These are phyloP conservation scores for Penicillium macrosclerotiorum DNA, from an alignment of 495 filamentous ascomycete genomes.

Conservation along the genomic window DNA sequence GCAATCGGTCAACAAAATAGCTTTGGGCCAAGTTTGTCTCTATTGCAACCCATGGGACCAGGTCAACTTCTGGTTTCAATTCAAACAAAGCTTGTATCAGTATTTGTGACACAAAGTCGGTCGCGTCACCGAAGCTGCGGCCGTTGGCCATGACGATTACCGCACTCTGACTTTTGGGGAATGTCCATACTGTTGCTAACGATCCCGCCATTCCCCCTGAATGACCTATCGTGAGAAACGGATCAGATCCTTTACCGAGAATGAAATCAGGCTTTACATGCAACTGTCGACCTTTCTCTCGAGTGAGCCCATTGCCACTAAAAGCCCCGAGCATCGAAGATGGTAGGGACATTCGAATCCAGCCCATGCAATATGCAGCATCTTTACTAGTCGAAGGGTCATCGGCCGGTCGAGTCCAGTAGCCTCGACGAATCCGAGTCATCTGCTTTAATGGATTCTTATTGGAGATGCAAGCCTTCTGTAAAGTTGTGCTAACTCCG, in stretches of 20 bases:
- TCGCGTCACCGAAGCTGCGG: slow-evolving; percentile 14
- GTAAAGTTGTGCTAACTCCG: not conserved
- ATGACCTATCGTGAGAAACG: slow-evolving; percentile 9
- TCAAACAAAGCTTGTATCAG: slow-evolving; percentile 19
- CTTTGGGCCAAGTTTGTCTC: too few species aligned
- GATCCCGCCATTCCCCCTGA: slow-evolving; percentile 11
- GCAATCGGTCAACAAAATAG: too few species aligned
- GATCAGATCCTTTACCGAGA: slow-evolving; percentile 9
- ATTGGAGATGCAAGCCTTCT: not conserved
- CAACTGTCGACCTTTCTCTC: not conserved
- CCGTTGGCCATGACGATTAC: slow-evolving; percentile 16
- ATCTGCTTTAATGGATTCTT: slow-evolving; percentile 19
- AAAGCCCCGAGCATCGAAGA: slow-evolving; percentile 11
- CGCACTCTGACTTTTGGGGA: slow-evolving; percentile 16
- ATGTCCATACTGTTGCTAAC: slow-evolving; percentile 12
- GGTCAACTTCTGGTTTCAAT: slow-evolving; percentile 7
- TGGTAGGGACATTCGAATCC: slow-evolving; percentile 13
- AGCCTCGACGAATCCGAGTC: slow-evolving; percentile 12
- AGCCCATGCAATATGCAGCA: slow-evolving; percentile 16
- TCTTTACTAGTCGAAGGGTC: slow-evolving; percentile 11
- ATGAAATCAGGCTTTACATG: slow-evolving; percentile 8
- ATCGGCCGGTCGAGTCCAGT: slow-evolving; percentile 14
- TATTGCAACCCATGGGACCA: too few species aligned
- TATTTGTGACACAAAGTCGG: slow-evolving; percentile 14
- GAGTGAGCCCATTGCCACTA: slow-evolving; percentile 6